These are phyloP conservation scores for Inga oerstediana DNA, from an alignment of 306 rosid species.

Conservation along the genomic window DNA sequence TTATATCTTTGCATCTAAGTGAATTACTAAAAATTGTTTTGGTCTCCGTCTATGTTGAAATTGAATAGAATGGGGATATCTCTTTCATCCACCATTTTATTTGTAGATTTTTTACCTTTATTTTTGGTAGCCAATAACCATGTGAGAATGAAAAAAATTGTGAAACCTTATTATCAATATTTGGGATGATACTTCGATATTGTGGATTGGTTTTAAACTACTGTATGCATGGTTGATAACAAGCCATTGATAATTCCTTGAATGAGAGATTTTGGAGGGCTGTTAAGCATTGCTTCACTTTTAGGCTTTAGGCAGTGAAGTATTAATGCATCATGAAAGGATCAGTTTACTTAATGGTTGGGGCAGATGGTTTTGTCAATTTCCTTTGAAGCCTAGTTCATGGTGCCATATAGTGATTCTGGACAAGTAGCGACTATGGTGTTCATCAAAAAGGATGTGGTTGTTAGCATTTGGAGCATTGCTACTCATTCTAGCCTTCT, in stretches of 20 bases:
- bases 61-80: conserved; percentile 16
- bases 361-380: neutral
- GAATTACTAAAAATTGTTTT: neutral
- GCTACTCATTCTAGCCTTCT: neutral
- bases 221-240: neutral
- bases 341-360: neutral
- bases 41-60: neutral
- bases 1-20: neutral
- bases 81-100: neutral
- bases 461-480: neutral
- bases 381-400: neutral
- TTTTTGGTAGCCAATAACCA: neutral
- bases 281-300: neutral
- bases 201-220: neutral
- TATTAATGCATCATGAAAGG: neutral
- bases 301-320: neutral
- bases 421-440: neutral
- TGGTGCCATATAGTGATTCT: neutral
- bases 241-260: neutral
- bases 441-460: neutral
- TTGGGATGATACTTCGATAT: neutral
- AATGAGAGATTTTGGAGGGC: neutral
- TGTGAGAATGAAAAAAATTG: neutral
- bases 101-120: neutral
- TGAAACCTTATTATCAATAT: neutral